Evolutionary conservation across 129 eudicot species (phyloP).

Genomic region (Lactuca saligna): DNA sequence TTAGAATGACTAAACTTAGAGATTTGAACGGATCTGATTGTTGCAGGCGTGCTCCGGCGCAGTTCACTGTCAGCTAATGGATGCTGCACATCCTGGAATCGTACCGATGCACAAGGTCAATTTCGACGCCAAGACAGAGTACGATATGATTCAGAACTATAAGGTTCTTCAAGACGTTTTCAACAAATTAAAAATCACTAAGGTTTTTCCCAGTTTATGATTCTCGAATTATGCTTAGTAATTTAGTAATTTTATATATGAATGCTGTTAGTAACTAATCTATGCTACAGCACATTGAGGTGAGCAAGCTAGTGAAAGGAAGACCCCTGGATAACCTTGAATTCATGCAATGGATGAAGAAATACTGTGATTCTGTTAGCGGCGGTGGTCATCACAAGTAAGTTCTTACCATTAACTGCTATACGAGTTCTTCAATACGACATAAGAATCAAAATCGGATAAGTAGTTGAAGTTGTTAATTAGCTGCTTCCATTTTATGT

Average conservation of each 20-base stretch:
- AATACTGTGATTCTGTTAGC: conserved; percentile 76
- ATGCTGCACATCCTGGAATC: conserved; percentile 84
- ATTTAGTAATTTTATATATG: not conserved
- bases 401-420: conserved; percentile 3
- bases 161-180: conserved; percentile 96
- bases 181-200: conserved; percentile 84
- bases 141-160: conserved; percentile 95
- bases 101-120: conserved; percentile 99
- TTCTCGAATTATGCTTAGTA: conserved; percentile 10
- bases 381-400: conserved; percentile 73
- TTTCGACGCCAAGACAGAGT: conserved; percentile 90
- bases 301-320: conserved; percentile 86
- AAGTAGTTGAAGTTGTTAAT: conserved; percentile 1
- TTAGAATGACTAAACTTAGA: not conserved
- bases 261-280: not conserved
- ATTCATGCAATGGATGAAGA: conserved; percentile 98
- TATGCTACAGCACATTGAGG: conserved; percentile 75
- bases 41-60: conserved; percentile 89
- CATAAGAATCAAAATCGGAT: not conserved
- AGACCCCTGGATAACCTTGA: conserved; percentile 91
- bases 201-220: conserved; percentile 38
- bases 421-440: not conserved
- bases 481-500: conserved; percentile 9
- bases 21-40: conserved; percentile 22
- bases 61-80: conserved; percentile 97